phyloP scores from a whole-genome alignment of 1,284 basidiomycete species.

The Malassezia obtusa region DNA sequence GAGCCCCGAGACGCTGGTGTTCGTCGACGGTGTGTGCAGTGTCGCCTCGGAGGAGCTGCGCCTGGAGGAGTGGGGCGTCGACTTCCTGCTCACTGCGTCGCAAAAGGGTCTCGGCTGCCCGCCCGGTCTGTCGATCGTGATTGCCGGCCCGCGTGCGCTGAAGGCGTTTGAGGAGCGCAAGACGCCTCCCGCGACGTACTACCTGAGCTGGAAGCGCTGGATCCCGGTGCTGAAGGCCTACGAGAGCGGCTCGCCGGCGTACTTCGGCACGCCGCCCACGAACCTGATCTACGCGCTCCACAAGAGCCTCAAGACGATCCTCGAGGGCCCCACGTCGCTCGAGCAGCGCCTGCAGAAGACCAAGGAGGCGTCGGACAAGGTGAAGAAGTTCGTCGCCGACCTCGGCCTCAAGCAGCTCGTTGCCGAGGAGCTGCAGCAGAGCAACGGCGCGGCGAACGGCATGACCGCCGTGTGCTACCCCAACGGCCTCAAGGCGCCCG shows the following conservation, averaged over 20 bases:
- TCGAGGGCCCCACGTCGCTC: constrained; percentile 55
- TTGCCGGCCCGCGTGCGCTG: constrained; percentile 72
- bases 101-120: constrained; percentile 93
- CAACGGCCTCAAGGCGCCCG: constrained; percentile 34
- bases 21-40: constrained; percentile 86
- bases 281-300: constrained; percentile 88
- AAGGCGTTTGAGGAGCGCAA: constrained; percentile 63
- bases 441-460: constrained; percentile 39
- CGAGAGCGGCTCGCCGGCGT: constrained; percentile 40
- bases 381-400: constrained; percentile 62
- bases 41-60: constrained; percentile 91
- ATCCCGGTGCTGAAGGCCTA: constrained; percentile 47
- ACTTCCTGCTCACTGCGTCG: constrained; percentile 77
- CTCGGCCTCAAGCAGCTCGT: constrained; percentile 58
- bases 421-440: constrained; percentile 30
- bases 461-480: constrained; percentile 47
- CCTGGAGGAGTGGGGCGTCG: constrained; percentile 84
- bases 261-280: constrained; percentile 56
- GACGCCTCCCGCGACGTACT: constrained; percentile 68
- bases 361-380: constrained; percentile 60
- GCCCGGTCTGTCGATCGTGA: constrained; percentile 80
- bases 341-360: constrained; percentile 73
- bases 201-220: constrained; percentile 56
- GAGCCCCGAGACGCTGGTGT: constrained; percentile 75
- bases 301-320: constrained; percentile 67